Percentiles rank a stretch among this genome's conserved stretches.
These are phyloP conservation scores for Halophytophthora batemanensis DNA, from an alignment of 352 stramenopile genomes.

Conservation along the genomic window DNA sequence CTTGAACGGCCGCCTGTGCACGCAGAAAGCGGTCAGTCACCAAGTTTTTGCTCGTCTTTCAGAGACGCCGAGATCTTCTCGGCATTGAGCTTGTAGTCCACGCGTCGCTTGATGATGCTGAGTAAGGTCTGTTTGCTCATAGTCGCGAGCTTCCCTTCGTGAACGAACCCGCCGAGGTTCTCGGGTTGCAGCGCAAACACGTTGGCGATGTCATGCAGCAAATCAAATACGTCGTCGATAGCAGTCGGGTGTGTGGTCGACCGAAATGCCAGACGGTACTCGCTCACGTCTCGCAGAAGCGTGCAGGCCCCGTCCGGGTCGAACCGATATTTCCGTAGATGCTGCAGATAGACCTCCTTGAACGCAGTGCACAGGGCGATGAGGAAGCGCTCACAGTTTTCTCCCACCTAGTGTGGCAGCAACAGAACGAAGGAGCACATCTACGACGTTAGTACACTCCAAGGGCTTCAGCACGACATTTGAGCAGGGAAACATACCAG, in stretches of 20 bases:
- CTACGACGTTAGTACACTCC: not conserved
- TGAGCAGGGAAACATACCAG: constrained; percentile 32
- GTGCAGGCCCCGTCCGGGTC: constrained; percentile 80
- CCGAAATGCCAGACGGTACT: constrained; percentile 67
- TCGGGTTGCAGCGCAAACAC: constrained; percentile 75
- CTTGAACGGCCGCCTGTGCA: no score
- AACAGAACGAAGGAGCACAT: not conserved
- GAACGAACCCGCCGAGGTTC: constrained; percentile 74
- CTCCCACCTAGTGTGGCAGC: constrained; percentile 32
- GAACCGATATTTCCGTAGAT: constrained; percentile 76
- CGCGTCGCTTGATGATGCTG: constrained; percentile 72
- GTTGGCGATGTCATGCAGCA: constrained; percentile 80
- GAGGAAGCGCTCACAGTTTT: constrained; percentile 69
- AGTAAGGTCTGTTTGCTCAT: constrained; percentile 57
- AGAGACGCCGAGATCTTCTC: constrained; percentile 66
- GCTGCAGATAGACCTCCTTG: constrained; percentile 72
- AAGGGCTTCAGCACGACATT: not conserved
- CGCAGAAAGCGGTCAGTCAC: no score
- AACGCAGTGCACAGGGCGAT: constrained; percentile 48
- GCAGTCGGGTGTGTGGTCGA: constrained; percentile 18
- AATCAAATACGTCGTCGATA: constrained; percentile 69
- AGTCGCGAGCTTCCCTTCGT: constrained; percentile 63
- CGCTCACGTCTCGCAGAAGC: constrained; percentile 74
- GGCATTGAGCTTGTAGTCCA: constrained; percentile 79
- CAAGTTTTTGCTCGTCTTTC: constrained; percentile 14